Evolutionary conservation across 1,284 basidiomycete genomes (phyloP).

Genomic region (Coniferiporia weirii): DNA sequence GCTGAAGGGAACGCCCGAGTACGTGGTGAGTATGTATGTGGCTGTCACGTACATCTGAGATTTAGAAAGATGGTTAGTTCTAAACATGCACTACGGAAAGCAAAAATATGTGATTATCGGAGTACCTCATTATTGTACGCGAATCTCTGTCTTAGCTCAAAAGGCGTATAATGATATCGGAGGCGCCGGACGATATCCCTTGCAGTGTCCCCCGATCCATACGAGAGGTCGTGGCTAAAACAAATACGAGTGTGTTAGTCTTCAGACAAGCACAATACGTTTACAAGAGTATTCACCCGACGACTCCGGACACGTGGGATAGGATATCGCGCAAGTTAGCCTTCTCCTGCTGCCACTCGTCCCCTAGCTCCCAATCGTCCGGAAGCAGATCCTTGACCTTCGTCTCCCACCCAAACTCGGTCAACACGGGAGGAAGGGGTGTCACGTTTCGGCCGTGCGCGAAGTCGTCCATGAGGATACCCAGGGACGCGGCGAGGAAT

Average conservation of each 20-base stretch:
- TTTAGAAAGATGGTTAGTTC: not conserved
- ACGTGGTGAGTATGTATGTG: slow-evolving; percentile 34
- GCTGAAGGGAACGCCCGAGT: slow-evolving; percentile 25
- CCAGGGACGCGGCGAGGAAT: slow-evolving; percentile 35
- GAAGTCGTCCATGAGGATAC: slow-evolving; percentile 33
- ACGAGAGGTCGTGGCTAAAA: slow-evolving; percentile 14
- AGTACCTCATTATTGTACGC: slow-evolving; percentile 42
- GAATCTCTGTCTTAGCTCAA: slow-evolving; percentile 36
- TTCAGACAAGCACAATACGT: too few relatives aligned
- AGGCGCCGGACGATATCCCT: slow-evolving; percentile 20
- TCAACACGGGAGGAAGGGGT: slow-evolving; percentile 24
- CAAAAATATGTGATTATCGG: not conserved
- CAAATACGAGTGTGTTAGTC: too few relatives aligned
- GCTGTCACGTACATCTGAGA: slow-evolving; percentile 31
- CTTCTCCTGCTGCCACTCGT: slow-evolving; percentile 31
- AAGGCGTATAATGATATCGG: slow-evolving; percentile 34
- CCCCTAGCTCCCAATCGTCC: slow-evolving; percentile 34
- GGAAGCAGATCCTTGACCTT: slow-evolving; percentile 37
- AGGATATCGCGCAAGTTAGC: slow-evolving; percentile 35
- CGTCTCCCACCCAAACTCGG: slow-evolving; percentile 31
- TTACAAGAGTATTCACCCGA: slow-evolving; percentile 14
- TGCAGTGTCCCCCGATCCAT: slow-evolving; percentile 4
- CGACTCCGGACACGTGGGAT: slow-evolving; percentile 20
- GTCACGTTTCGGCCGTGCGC: slow-evolving; percentile 27
- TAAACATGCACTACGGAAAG: not conserved